phyloP scores from a whole-genome alignment of 2,329 filamentous ascomycete genomes.

The Verruconis gallopava region DNA sequence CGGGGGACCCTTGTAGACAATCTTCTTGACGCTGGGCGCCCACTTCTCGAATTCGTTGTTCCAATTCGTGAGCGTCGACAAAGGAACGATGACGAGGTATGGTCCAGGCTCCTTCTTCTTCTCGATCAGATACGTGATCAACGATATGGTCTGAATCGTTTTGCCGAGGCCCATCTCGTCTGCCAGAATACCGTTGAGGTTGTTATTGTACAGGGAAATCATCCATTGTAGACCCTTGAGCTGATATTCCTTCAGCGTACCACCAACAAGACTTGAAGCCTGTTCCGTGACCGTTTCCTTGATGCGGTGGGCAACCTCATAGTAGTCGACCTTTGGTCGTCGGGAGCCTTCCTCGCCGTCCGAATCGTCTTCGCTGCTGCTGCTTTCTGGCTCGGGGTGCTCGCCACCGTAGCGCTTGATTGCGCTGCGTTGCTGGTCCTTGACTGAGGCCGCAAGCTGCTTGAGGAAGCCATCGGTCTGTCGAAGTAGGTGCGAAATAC shows the following conservation, averaged over 20 bases:
- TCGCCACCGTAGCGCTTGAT: slow-evolving; percentile 66
- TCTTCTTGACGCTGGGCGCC: slow-evolving; percentile 73
- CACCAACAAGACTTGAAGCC: slow-evolving; percentile 77
- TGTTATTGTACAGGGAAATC: slow-evolving; percentile 99
- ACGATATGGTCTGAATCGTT: slow-evolving; percentile 96
- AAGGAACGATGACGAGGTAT: slow-evolving; percentile 89
- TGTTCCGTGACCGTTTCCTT: slow-evolving; percentile 83
- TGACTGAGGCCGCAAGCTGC: slow-evolving; percentile 88
- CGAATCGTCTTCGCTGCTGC: slow-evolving; percentile 51
- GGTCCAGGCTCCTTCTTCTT: slow-evolving; percentile 84
- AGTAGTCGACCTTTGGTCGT: slow-evolving; percentile 87
- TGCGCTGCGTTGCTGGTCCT: slow-evolving; percentile 77
- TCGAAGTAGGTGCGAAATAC: slow-evolving; percentile 92
- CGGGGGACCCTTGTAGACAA: slow-evolving; percentile 96
- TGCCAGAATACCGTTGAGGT: slow-evolving; percentile 93
- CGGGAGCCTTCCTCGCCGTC: slow-evolving; percentile 47
- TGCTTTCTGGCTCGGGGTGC: slow-evolving; percentile 41
- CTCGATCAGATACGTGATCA: slow-evolving; percentile 95
- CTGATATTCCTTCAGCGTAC: slow-evolving; percentile 92
- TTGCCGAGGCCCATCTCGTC: slow-evolving; percentile 99
- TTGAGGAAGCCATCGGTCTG: slow-evolving; percentile 97
- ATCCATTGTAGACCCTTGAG: slow-evolving; percentile 99
- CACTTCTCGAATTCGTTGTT: slow-evolving; percentile 98
- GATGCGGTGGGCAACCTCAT: slow-evolving; percentile 90
- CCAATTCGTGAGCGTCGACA: slow-evolving; percentile 98